Conservation (phyloP, 129 eudicot genomes). For the Cynara cardunculus region DNA sequence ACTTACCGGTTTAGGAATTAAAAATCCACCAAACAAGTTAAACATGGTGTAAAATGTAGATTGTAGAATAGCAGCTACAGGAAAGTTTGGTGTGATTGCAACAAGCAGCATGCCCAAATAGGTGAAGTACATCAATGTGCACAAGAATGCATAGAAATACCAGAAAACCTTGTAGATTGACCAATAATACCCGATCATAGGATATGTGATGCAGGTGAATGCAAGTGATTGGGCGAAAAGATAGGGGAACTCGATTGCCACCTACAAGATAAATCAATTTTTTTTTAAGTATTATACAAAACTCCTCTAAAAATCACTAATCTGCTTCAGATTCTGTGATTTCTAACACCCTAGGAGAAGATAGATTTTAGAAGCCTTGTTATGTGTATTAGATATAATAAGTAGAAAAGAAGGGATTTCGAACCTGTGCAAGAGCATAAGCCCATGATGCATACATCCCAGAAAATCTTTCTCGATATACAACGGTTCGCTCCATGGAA, state of each 20-base stretch:
- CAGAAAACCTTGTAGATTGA: constrained; percentile 49
- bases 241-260: constrained; percentile 60
- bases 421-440: constrained; percentile 67
- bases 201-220: constrained; percentile 48
- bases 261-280: constrained; percentile 33
- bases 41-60: constrained; percentile 44
- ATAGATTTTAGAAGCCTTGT: background rate
- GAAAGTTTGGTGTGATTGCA: constrained; percentile 54
- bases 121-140: constrained; percentile 59
- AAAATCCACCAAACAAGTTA: constrained; percentile 58
- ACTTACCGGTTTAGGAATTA: constrained; percentile 60
- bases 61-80: constrained; percentile 48
- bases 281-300: background rate
- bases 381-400: background rate
- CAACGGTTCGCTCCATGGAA: constrained; percentile 48
- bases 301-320: background rate
- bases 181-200: constrained; percentile 64
- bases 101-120: constrained; percentile 57
- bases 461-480: constrained; percentile 60
- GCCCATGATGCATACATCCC: constrained; percentile 79
- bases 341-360: background rate
- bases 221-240: constrained; percentile 40
- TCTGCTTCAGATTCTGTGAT: background rate
- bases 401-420: background rate
- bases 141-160: constrained; percentile 51